A percentile compares a stretch with the other conserved stretches of the same genome.
Conservation (phyloP, 2,329 filamentous ascomycete species). For the Penicillium palitans region DNA sequence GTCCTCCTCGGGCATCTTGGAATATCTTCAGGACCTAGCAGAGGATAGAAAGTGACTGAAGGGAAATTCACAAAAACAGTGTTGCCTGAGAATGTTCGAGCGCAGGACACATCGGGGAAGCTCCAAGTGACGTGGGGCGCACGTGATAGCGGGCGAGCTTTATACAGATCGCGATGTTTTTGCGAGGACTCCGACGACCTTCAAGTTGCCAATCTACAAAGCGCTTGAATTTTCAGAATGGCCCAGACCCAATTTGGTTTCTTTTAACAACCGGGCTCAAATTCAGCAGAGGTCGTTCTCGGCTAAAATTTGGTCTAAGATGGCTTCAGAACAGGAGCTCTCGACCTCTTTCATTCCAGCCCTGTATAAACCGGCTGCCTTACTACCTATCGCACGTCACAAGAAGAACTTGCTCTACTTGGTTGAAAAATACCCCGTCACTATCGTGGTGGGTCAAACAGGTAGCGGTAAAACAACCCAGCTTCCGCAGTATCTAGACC, state of each 20-base stretch:
- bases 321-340: slow-evolving; percentile 48
- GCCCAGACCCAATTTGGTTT: not conserved
- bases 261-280: not conserved
- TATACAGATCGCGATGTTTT: slow-evolving; percentile 17
- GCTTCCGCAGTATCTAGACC: slow-evolving; percentile 85
- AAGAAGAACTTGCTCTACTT: slow-evolving; percentile 78
- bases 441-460: slow-evolving; percentile 88
- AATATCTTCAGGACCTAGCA: not conserved
- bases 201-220: not conserved
- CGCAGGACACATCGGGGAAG: slow-evolving; percentile 24
- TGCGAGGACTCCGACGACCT: slow-evolving; percentile 11
- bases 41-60: slow-evolving; percentile 4
- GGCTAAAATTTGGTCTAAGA: slow-evolving; percentile 21
- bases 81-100: slow-evolving; percentile 21
- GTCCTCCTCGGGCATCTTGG: slow-evolving; percentile 40
- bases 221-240: slow-evolving; percentile 10
- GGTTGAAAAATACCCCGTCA: slow-evolving; percentile 79
- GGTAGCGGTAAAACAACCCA: slow-evolving; percentile 96
- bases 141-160: slow-evolving; percentile 26
- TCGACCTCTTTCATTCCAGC: slow-evolving; percentile 66
- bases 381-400: slow-evolving; percentile 86
- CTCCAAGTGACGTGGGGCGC: slow-evolving; percentile 30
- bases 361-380: slow-evolving; percentile 77
- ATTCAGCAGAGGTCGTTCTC: not conserved
- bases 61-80: slow-evolving; percentile 7